Percentiles rank a stretch among this genome's conserved stretches.
phyloP scores from a whole-genome alignment of 441 rosid genomes.

The Gossypium laxum region DNA sequence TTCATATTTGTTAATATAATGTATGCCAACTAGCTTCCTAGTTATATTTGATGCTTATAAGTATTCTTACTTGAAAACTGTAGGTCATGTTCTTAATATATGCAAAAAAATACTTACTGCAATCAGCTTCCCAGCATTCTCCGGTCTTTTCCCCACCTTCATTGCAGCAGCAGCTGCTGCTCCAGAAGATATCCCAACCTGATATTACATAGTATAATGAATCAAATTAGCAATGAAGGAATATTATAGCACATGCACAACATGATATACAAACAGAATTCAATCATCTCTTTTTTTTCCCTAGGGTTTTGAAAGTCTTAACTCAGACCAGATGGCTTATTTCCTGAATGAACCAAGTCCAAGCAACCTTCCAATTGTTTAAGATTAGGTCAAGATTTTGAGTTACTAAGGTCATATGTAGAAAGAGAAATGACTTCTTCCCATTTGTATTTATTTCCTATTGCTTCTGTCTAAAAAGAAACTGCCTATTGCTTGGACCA shows the following conservation, averaged over 20 bases:
- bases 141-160: conserved; percentile 72
- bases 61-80: not conserved
- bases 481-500: not conserved
- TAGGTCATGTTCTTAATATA: conserved; percentile 1
- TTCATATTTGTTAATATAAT: not conserved
- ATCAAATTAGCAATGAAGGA: not conserved
- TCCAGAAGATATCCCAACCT: conserved; percentile 97
- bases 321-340: not conserved
- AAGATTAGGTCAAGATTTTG: not conserved
- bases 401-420: not conserved
- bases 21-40: not conserved
- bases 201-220: conserved; percentile 9
- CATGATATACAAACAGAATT: not conserved
- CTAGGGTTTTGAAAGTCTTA: not conserved
- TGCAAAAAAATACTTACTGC: conserved; percentile 40
- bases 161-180: conserved; percentile 87
- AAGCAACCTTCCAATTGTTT: not conserved
- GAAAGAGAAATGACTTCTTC: not conserved
- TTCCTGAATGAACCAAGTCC: not conserved
- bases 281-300: not conserved
- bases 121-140: conserved; percentile 76
- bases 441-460: not conserved
- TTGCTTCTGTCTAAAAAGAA: not conserved
- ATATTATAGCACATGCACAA: not conserved
- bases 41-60: not conserved